Percentiles rank a stretch among this genome's conserved stretches.
phyloP scores from a whole-genome alignment of 2,329 filamentous ascomycete genomes.

The Pseudonectria foliicola region DNA sequence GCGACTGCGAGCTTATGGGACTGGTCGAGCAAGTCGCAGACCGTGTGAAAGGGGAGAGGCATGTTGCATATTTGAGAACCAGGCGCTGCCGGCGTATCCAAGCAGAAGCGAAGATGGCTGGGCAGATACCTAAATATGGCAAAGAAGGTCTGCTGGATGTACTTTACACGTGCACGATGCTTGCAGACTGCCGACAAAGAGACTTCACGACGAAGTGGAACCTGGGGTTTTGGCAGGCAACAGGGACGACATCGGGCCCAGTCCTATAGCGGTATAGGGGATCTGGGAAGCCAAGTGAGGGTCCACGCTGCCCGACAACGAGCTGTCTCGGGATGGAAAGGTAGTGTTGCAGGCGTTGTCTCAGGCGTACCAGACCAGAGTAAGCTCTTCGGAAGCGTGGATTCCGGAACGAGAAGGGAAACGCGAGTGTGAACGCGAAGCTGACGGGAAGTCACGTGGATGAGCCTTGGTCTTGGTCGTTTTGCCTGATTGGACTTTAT shows the following conservation, averaged over 20 bases:
- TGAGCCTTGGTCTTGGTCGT: too few relatives aligned
- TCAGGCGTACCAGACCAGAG: too few relatives aligned
- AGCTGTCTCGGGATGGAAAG: slow-evolving; percentile 4
- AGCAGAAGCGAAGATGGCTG: slow-evolving; percentile 1
- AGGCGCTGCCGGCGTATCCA: background rate
- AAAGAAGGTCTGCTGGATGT: too few relatives aligned
- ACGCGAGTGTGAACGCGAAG: slow-evolving; percentile 23
- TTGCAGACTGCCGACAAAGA: too few relatives aligned
- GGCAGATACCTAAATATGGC: too few relatives aligned
- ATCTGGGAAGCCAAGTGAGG: too few relatives aligned
- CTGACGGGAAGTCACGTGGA: slow-evolving; percentile 28
- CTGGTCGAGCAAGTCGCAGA: slow-evolving; percentile 68
- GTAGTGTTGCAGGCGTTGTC: background rate
- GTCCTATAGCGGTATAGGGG: slow-evolving; percentile 3
- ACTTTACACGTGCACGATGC: too few relatives aligned
- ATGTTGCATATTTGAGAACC: slow-evolving; percentile 30
- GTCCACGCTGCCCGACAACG: background rate
- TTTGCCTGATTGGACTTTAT: too few relatives aligned
- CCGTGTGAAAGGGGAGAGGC: slow-evolving; percentile 59
- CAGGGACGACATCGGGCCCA: slow-evolving; percentile 5
- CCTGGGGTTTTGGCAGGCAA: slow-evolving; percentile 7
- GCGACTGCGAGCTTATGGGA: slow-evolving; percentile 43
- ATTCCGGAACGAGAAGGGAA: slow-evolving; percentile 5
- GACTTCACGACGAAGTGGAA: too few relatives aligned
- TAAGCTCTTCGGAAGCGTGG: too few relatives aligned